These are phyloP conservation scores for Termitomyces sp. DNA, from an alignment of 768 basidiomycete genomes.

Conservation along the genomic window DNA sequence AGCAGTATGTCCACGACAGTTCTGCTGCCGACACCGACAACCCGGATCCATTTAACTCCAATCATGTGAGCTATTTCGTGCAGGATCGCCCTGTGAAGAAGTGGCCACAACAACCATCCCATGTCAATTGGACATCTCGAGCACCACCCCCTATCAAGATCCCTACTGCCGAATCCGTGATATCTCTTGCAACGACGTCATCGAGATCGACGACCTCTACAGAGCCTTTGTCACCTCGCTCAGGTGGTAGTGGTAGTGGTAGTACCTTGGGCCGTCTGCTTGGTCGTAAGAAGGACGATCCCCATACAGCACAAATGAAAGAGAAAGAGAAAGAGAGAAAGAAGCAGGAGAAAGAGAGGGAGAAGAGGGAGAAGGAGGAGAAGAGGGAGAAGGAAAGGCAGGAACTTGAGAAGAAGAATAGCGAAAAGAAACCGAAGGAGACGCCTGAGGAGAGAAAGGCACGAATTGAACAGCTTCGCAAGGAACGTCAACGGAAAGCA, in stretches of 20 bases:
- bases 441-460: constrained; percentile 15
- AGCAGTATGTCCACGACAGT: constrained; percentile 17
- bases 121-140: constrained; percentile 14
- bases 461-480: constrained; percentile 5
- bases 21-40: neutral
- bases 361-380: constrained; percentile 27
- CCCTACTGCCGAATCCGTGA: neutral
- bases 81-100: constrained; percentile 12
- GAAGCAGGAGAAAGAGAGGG: constrained; percentile 29
- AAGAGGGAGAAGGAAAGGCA: constrained; percentile 34
- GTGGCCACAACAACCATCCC: constrained; percentile 27
- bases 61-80: constrained; percentile 5
- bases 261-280: constrained; percentile 20
- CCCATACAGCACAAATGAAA: neutral
- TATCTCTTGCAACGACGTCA: neutral
- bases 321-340: constrained; percentile 27
- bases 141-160: neutral
- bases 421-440: constrained; percentile 15
- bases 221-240: constrained; percentile 6
- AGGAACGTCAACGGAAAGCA: constrained; percentile 1
- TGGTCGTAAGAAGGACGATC: constrained; percentile 16
- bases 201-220: neutral
- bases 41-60: constrained; percentile 9
- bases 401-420: constrained; percentile 31
- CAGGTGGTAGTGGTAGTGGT: constrained; percentile 13